Conservation (phyloP, 2,329 filamentous ascomycete genomes). For the Microcyclospora pomicola region DNA sequence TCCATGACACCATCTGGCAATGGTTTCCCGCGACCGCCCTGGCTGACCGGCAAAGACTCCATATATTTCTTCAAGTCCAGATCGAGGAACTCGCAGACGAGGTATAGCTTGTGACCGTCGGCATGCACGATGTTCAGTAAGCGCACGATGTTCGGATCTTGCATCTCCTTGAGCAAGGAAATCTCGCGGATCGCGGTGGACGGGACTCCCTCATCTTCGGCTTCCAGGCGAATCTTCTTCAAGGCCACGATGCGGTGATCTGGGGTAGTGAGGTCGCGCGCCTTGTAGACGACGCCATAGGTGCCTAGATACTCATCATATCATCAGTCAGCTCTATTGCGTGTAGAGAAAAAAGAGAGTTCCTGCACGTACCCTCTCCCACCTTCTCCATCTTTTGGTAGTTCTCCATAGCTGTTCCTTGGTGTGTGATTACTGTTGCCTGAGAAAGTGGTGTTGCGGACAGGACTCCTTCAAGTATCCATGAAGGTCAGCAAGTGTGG, state of each 20-base stretch:
- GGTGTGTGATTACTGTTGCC: too few relatives aligned
- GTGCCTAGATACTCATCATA: constrained; percentile 47
- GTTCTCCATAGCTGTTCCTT: constrained; percentile 57
- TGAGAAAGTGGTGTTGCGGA: background rate
- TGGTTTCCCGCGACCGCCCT: constrained; percentile 73
- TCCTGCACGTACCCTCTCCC: constrained; percentile 59
- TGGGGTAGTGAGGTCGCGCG: constrained; percentile 65
- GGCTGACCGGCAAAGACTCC: constrained; percentile 72
- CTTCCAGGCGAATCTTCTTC: constrained; percentile 91
- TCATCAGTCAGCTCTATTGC: background rate
- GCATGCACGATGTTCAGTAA: constrained; percentile 88
- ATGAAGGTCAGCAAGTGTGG: background rate
- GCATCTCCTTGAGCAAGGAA: constrained; percentile 87
- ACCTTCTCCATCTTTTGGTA: constrained; percentile 96
- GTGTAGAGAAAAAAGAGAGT: background rate
- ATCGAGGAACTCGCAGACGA: constrained; percentile 85
- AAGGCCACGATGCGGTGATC: constrained; percentile 73
- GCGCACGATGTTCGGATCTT: constrained; percentile 76
- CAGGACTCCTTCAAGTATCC: too few relatives aligned
- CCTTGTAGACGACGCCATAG: constrained; percentile 92
- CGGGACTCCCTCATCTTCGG: constrained; percentile 86
- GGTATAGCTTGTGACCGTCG: constrained; percentile 87
- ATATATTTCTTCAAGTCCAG: constrained; percentile 92
- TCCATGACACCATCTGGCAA: constrained; percentile 57
- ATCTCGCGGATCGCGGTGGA: constrained; percentile 91